Conservation (phyloP, 2,329 filamentous ascomycete species). For the Hypoxylon sp. region DNA sequence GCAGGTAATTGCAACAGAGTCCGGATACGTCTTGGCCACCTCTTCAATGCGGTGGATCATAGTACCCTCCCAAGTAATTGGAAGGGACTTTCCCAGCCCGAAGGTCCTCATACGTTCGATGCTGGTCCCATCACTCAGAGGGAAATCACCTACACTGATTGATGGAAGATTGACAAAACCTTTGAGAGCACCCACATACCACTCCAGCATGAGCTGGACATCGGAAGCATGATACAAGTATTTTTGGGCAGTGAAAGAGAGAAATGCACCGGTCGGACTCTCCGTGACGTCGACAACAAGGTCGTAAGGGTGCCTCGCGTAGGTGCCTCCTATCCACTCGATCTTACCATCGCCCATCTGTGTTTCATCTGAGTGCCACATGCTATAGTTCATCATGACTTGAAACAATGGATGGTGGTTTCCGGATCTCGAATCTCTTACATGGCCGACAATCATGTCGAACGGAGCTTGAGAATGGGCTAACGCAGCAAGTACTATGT, state of each 20-base stretch:
- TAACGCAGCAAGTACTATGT: neutral
- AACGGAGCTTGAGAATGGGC: conserved; percentile 32
- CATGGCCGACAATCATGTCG: conserved; percentile 5
- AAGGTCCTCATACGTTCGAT: too few relatives aligned
- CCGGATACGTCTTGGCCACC: too few relatives aligned
- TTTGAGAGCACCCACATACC: too few relatives aligned
- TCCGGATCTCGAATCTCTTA: neutral
- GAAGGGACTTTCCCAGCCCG: too few relatives aligned
- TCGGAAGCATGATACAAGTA: neutral
- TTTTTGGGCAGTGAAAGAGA: neutral
- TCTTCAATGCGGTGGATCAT: too few relatives aligned
- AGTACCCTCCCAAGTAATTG: too few relatives aligned
- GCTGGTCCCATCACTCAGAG: too few relatives aligned
- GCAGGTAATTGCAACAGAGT: too few relatives aligned
- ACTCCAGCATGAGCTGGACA: too few relatives aligned
- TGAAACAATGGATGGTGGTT: neutral
- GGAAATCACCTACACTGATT: too few relatives aligned
- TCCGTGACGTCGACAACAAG: neutral
- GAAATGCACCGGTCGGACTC: neutral
- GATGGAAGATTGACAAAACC: too few relatives aligned
- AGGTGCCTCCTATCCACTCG: neutral
- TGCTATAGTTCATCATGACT: neutral
- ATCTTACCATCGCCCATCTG: neutral
- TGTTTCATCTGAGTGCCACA: neutral
- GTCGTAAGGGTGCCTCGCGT: neutral